Evolutionary conservation across 345 rosid genomes (phyloP).

Genomic region (Gossypium sturtianum): DNA sequence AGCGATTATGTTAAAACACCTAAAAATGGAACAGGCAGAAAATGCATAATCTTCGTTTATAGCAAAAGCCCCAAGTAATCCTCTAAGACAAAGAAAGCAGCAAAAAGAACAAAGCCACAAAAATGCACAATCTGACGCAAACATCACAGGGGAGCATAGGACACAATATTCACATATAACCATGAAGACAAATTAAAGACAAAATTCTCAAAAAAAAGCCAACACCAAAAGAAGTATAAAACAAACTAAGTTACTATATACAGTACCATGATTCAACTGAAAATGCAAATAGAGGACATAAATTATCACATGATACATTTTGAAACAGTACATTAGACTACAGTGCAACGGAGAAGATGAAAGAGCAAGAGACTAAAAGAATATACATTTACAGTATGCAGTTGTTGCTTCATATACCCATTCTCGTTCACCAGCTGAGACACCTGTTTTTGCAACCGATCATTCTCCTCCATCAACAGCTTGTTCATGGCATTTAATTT

Average conservation of each 20-base stretch:
- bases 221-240: background rate
- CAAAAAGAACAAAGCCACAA: background rate
- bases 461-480: constrained; percentile 98
- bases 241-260: background rate
- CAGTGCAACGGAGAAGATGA: background rate
- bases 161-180: background rate
- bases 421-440: constrained; percentile 94
- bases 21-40: background rate
- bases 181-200: background rate
- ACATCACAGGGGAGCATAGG: background rate
- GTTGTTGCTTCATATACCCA: constrained; percentile 81
- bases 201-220: background rate
- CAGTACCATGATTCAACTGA: background rate
- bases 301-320: background rate
- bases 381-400: constrained; percentile 54
- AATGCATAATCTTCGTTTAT: background rate
- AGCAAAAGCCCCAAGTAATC: background rate
- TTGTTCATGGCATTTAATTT: constrained; percentile 96
- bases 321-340: background rate
- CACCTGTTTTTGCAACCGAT: constrained; percentile 95
- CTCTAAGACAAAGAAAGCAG: background rate
- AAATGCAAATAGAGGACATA: background rate
- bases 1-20: constrained; percentile 6
- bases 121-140: background rate
- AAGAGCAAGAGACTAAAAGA: background rate